Conservation (phyloP, 2,329 filamentous ascomycete genomes). For the Exophiala sideris region DNA sequence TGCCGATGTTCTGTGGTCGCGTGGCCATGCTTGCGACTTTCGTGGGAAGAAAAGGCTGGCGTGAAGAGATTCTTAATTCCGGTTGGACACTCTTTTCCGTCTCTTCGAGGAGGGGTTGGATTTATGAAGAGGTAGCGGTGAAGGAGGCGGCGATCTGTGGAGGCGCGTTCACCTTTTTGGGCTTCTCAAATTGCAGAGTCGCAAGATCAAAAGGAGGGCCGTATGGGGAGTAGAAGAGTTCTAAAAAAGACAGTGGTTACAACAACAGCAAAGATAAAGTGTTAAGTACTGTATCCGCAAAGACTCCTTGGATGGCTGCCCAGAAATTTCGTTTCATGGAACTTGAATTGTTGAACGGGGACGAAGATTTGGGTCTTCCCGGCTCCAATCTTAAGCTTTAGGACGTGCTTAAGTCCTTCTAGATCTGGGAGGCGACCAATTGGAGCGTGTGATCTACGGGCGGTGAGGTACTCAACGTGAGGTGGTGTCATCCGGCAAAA, state of each 20-base stretch:
- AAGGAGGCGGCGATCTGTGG: slow-evolving; percentile 4
- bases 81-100: background rate
- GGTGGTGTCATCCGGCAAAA: slow-evolving; percentile 9
- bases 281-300: too few species aligned
- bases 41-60: background rate
- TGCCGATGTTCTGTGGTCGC: slow-evolving; percentile 82
- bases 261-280: too few species aligned
- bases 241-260: too few species aligned
- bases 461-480: slow-evolving; percentile 1
- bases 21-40: slow-evolving; percentile 56
- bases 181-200: background rate
- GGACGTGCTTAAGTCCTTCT: background rate
- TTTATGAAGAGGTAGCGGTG: background rate
- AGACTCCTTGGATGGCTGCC: too few species aligned
- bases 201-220: background rate
- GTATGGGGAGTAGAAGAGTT: too few species aligned
- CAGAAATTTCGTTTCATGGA: background rate
- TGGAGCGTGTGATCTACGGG: background rate
- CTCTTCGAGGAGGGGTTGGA: background rate
- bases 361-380: background rate
- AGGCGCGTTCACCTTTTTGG: background rate
- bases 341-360: background rate
- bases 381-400: background rate
- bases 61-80: background rate
- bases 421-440: background rate